Base-by-base conservation (phyloP, 495 filamentous ascomycete genomes). In the Cryomyces antarcticus region DNA sequence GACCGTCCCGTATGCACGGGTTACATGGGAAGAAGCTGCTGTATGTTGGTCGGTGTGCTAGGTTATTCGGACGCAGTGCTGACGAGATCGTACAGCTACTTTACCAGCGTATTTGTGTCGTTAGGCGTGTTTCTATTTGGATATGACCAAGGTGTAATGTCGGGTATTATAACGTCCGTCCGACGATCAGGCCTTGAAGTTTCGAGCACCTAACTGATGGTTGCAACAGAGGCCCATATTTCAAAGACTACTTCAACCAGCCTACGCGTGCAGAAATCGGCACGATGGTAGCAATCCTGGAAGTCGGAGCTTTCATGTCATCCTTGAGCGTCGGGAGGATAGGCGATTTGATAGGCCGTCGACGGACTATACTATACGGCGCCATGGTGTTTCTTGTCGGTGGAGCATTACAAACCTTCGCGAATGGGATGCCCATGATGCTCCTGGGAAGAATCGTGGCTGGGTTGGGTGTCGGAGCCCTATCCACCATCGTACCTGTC, bases 101-200 rank as follows among this genome's bases (percentile, higher is more conserved):
- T 97, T 57, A 94, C 92, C 30, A 93, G 82, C 58, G 81, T 97
- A 11, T 96, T 97, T 63, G 89, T 97, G 49, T 96, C 92, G 40
- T 69, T 97, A 56, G 89, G 89, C 27, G 89, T 97, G 28, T 97
- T 97, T 52, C 67, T 97, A 28, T 97, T 97, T 59, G 92, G 89
- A 43, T 97, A 97, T 71, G 89, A 97, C 57, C 89, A 97, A 60
- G 89, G 89, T 46, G 89, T 97, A 38, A 96, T 95, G 89, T 96
- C 92, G 46, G 92, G 89, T 36, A 93, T 97, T 54, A 95, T 97
- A 62, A 95, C 82, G 86, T 94, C 10, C n/a, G 41, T 11, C 7
- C 6, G 10, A 35, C 27, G 3, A 41, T 12, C 5, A 28, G 41
- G 28, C 7, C 12, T 43, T 5, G 11, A 10, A 10, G 35, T 13